Evolutionary conservation across 768 basidiomycete genomes (phyloP).

Genomic region (Hypholoma sublateritium): DNA sequence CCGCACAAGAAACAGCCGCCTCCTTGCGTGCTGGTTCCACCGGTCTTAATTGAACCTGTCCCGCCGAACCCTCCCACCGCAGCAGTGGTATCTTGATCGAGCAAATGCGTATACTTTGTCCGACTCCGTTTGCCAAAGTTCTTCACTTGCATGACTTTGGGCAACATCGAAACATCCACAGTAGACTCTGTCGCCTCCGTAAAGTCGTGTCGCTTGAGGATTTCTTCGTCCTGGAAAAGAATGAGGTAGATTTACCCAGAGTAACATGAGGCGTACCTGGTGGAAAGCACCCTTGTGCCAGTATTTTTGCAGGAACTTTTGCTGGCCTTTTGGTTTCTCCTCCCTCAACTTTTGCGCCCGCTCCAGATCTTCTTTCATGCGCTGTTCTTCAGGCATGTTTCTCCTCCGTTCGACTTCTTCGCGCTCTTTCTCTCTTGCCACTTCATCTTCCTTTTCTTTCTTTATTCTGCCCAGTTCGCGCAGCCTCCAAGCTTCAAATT

Average conservation of each 20-base stretch:
- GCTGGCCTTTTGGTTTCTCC: conserved; percentile 88
- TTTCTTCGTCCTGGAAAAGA: conserved; percentile 70
- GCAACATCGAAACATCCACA: conserved; percentile 83
- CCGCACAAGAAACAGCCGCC: conserved; percentile 93
- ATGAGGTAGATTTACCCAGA: not conserved
- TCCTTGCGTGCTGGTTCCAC: conserved; percentile 52
- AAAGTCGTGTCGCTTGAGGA: conserved; percentile 80
- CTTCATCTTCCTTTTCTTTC: conserved; percentile 87
- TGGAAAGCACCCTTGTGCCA: conserved; percentile 99
- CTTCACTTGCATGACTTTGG: conserved; percentile 95
- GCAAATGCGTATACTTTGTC: conserved; percentile 94
- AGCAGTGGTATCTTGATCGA: conserved; percentile 90
- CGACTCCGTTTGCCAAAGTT: conserved; percentile 92
- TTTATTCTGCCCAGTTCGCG: conserved; percentile 93
- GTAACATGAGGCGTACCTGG: conserved; percentile 52
- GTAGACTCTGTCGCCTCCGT: conserved; percentile 90
- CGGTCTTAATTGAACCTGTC: conserved; percentile 48
- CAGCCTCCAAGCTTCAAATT: conserved; percentile 96
- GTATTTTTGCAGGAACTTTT: conserved; percentile 96
- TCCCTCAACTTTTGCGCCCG: conserved; percentile 78
- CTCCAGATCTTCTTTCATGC: conserved; percentile 90
- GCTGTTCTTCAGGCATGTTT: conserved; percentile 90
- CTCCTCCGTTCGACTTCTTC: conserved; percentile 91
- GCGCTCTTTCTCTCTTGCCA: conserved; percentile 78
- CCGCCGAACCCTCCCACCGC: conserved; percentile 67